phyloP scores from a whole-genome alignment of 805 yeast genomes.

The Priceomyces medius region DNA sequence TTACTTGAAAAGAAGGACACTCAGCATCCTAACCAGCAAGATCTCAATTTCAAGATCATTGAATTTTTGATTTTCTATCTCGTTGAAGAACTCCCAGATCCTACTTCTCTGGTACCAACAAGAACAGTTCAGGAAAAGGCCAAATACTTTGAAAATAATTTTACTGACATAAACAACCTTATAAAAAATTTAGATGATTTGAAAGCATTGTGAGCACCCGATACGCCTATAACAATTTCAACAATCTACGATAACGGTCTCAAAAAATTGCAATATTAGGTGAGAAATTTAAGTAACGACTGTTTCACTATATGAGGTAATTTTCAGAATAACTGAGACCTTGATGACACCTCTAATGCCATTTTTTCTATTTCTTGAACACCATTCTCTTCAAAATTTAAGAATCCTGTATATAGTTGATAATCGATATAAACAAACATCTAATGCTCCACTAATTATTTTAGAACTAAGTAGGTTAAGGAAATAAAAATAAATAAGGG shows the following conservation, averaged over 20 bases:
- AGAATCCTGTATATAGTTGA: slow-evolving; percentile 6
- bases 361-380: too few species aligned
- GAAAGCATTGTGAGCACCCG: slow-evolving; percentile 14
- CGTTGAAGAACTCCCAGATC: slow-evolving; percentile 49
- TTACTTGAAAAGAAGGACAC: slow-evolving; percentile 6
- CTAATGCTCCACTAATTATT: too few species aligned
- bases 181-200: slow-evolving; percentile 36
- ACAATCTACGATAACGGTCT: too few species aligned
- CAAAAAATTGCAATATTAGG: too few species aligned
- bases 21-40: slow-evolving; percentile 33
- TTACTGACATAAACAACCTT: slow-evolving; percentile 40
- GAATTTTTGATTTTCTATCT: slow-evolving; percentile 71
- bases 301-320: too few species aligned
- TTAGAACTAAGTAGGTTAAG: too few species aligned
- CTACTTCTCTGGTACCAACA: slow-evolving; percentile 4
- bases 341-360: too few species aligned
- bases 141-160: slow-evolving; percentile 32
- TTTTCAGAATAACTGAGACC: too few species aligned
- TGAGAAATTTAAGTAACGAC: too few species aligned
- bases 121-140: slow-evolving; percentile 30
- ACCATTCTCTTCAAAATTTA: too few species aligned
- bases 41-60: slow-evolving; percentile 59
- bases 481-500: background rate
- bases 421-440: background rate
- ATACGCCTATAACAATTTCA: too few species aligned